A percentile compares a stretch with the other conserved stretches of the same genome.
Conservation (phyloP, 495 filamentous ascomycete species). For the Penicillium simplicissimum region DNA sequence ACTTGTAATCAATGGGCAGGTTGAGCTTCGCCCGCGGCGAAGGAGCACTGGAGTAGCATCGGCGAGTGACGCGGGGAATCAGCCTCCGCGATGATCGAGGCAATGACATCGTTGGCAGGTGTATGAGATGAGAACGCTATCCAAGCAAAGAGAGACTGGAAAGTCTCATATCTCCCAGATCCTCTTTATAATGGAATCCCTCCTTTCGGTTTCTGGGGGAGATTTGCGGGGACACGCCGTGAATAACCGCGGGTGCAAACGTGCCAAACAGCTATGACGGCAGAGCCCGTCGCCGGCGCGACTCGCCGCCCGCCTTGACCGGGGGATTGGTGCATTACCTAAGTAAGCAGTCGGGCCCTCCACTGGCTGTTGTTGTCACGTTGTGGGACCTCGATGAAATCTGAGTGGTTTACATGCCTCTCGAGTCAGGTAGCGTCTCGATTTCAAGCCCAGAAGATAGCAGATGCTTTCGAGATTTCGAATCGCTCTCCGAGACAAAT, state of each 20-base stretch:
- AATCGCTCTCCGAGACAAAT: not conserved
- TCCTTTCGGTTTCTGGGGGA: conserved; percentile 13
- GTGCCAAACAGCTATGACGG: conserved; percentile 15
- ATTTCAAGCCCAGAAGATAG: too few species aligned
- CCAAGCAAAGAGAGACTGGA: not conserved
- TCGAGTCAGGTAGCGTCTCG: too few species aligned
- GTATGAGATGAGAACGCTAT: not conserved
- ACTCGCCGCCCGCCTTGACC: not conserved
- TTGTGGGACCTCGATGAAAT: not conserved
- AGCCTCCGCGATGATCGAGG: conserved; percentile 16
- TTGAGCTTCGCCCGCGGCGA: conserved; percentile 67
- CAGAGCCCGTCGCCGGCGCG: not conserved
- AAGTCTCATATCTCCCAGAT: not conserved
- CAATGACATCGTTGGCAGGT: conserved; percentile 13
- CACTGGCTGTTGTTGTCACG: not conserved
- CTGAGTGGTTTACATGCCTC: not conserved
- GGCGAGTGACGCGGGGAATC: conserved; percentile 17
- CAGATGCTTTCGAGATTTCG: not conserved
- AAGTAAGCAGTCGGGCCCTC: conserved; percentile 5
- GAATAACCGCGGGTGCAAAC: conserved; percentile 29
- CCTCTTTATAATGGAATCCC: conserved; percentile 19
- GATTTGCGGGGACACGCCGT: conserved; percentile 28
- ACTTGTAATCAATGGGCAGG: conserved; percentile 83
- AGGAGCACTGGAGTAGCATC: conserved; percentile 31
- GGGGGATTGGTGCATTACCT: not conserved